Evolutionary conservation across 805 yeast genomes (phyloP), one percentile per base, ranked within the genome.

Genomic region (Schwanniomyces vanrijiae): DNA sequence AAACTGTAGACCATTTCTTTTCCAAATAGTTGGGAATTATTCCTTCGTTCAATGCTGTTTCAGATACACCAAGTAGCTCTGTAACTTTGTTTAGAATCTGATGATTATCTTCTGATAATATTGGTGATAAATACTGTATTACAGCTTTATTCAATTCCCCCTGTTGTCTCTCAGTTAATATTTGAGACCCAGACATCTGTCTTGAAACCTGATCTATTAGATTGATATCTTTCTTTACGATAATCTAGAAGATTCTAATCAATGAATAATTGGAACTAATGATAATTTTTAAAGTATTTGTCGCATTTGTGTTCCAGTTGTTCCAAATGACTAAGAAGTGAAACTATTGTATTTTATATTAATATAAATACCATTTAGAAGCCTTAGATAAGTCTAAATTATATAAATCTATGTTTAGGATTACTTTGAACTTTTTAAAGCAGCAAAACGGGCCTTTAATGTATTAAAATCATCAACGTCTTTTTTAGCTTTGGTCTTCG

Each of bases 1-100:
- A 75, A 3, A 91, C 92, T 0, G 96, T 84, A 0, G 85, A 76
- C 97, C 97, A 91, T 68, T 90, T 91, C 65, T 84, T 86, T 55
- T 86, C 89, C 34, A 89, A 68, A 49, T 72, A 73, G 51, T 70
- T 61, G 42, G 72, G 66, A 9, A 72, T 66, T 4, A 69, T 55
- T 25, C 53, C 56, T 9, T 74, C 58, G 44, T 55, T 62, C 69
- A 44, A 46, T 18, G 41, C 37, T 41, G 42, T 35, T 31, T 42
- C 37, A 22, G 49, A 53, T 18, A 48, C 53, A 10, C 51, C 48
- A 44, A 48, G 49, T 19, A 21, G 44, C 41, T 34, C 44, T 24
- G 42, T 41, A 11, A 50, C 18, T 11, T 46, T 37, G 2, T 26
- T 34, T 48, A 60, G 16, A 29, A 58, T 24, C 48, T 57, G 37